Conservation (phyloP, 352 stramenopile genomes). For the Globisporangium cylindrosporum region DNA sequence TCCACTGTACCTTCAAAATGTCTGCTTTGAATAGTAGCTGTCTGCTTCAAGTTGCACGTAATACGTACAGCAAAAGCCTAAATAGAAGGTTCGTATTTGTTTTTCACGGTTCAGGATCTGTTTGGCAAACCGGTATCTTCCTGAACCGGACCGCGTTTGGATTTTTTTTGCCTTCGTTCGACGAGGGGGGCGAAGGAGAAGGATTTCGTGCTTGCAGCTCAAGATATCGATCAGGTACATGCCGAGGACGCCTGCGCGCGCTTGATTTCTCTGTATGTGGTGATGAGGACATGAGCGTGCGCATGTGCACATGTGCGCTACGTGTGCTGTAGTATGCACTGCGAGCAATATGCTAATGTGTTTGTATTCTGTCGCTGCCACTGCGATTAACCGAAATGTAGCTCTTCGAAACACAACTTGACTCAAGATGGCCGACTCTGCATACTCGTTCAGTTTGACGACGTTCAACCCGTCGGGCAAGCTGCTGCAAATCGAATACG, state of each 20-base stretch:
- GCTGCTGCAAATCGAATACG: constrained; percentile 99
- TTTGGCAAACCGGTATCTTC: constrained; percentile 8
- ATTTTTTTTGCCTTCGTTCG: constrained; percentile 10
- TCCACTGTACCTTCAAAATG: neutral
- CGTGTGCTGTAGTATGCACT: neutral
- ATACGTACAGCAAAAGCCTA: neutral
- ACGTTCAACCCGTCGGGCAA: constrained; percentile 99
- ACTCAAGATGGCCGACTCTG: constrained; percentile 92
- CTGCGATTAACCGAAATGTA: neutral
- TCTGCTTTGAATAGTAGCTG: neutral
- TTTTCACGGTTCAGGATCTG: constrained; percentile 4
- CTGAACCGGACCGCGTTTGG: constrained; percentile 13
- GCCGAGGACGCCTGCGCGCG: neutral
- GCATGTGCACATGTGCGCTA: neutral
- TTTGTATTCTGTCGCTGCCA: constrained; percentile 1
- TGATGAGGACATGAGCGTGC: neutral
- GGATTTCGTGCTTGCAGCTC: constrained; percentile 20
- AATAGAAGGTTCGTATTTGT: neutral
- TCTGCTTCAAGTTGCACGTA: neutral
- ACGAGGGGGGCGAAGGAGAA: constrained; percentile 21
- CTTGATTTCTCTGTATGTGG: constrained; percentile 1
- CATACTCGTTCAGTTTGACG: constrained; percentile 99
- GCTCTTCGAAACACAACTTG: constrained; percentile 8
- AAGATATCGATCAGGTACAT: constrained; percentile 25
- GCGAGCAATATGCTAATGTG: neutral